Conservation (phyloP, 257 asterid species). For the Solanum chilense region DNA sequence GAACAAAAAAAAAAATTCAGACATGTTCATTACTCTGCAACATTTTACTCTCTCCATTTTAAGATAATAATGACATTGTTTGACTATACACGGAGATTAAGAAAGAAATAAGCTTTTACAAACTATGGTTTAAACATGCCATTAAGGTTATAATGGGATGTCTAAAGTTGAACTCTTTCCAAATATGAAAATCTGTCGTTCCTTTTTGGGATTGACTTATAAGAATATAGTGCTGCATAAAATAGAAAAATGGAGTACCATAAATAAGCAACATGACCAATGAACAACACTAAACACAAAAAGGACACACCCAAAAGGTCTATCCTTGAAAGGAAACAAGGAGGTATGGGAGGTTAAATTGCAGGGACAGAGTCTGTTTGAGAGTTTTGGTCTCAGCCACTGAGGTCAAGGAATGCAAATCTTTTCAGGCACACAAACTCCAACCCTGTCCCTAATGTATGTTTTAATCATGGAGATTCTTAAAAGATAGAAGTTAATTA, state of each 20-base stretch:
- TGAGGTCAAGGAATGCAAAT: not conserved
- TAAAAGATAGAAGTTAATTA: constrained; percentile 42
- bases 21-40: not conserved
- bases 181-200: not conserved
- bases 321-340: not conserved
- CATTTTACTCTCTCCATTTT: not conserved
- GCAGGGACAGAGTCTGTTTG: not conserved
- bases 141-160: not conserved
- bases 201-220: not conserved
- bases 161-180: not conserved
- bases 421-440: not conserved
- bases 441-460: not conserved
- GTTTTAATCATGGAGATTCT: constrained; percentile 35
- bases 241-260: not conserved
- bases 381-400: not conserved
- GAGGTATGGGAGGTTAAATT: not conserved
- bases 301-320: not conserved
- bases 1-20: not conserved
- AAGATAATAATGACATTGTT: not conserved
- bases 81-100: not conserved
- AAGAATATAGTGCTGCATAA: not conserved
- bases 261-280: not conserved
- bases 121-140: not conserved
- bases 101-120: not conserved
- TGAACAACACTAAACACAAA: not conserved